Conservation (phyloP, 2,329 filamentous ascomycete species). For the Fusarium miscanthi region DNA sequence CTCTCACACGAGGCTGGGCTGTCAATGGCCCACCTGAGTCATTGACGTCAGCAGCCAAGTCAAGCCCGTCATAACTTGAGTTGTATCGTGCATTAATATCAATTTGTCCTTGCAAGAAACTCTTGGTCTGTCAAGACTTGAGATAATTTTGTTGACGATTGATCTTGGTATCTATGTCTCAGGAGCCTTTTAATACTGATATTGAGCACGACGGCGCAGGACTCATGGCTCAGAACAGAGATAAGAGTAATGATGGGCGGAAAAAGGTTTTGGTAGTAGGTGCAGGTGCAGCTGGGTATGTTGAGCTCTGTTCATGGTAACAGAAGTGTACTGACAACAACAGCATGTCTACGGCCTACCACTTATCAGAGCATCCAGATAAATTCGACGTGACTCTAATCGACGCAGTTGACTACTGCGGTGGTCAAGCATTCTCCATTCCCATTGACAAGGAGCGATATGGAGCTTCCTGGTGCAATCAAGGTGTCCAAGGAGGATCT, state of each 20-base stretch:
- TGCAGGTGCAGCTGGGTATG: constrained; percentile 34
- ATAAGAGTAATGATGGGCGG: constrained; percentile 8
- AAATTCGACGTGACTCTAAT: constrained; percentile 30
- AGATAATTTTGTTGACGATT: background rate
- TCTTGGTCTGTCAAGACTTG: background rate
- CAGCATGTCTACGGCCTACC: constrained; percentile 31
- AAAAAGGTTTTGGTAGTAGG: constrained; percentile 25
- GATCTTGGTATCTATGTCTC: constrained; percentile 1
- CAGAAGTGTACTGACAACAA: background rate
- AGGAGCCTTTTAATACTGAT: background rate
- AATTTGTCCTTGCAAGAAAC: background rate
- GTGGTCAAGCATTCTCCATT: constrained; percentile 30
- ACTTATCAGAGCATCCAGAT: constrained; percentile 17
- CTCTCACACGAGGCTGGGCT: background rate
- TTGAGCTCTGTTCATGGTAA: too few species aligned
- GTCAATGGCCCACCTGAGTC: constrained; percentile 18
- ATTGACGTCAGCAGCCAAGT: constrained; percentile 35
- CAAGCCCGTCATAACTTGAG: constrained; percentile 34
- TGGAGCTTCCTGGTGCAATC: constrained; percentile 32
- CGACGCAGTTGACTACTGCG: constrained; percentile 30
- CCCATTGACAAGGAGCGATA: constrained; percentile 31
- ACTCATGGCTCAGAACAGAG: constrained; percentile 28
- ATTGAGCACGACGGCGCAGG: constrained; percentile 25
- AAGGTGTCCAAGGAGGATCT: constrained; percentile 27
- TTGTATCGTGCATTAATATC: background rate